These are phyloP conservation scores for Aleurites moluccanus DNA, from an alignment of 441 rosid species.

Conservation along the genomic window DNA sequence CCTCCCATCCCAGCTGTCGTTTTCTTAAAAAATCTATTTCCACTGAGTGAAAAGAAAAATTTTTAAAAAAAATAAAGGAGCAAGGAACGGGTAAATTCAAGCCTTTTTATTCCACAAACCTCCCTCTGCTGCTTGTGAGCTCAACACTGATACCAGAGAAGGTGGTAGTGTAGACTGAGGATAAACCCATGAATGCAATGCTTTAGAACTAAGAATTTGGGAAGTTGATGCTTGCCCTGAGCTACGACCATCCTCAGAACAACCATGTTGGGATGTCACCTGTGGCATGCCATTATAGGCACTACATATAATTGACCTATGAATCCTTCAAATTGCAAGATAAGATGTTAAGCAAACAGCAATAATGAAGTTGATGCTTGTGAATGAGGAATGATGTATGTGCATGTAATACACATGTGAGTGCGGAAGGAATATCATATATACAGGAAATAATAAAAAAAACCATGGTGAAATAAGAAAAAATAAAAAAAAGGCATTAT, in stretches of 20 bases:
- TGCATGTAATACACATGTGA: no score
- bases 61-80: constrained; percentile 7
- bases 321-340: constrained; percentile 57
- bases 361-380: no score
- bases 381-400: no score
- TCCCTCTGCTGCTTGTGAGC: constrained; percentile 53
- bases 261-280: constrained; percentile 33
- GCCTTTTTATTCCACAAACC: constrained; percentile 50
- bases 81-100: not conserved
- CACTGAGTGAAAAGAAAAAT: constrained; percentile 37
- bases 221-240: constrained; percentile 38
- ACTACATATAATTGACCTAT: constrained; percentile 58
- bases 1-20: constrained; percentile 80
- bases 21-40: constrained; percentile 68
- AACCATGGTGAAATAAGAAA: no score
- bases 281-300: constrained; percentile 53
- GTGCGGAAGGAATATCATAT: no score
- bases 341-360: no score
- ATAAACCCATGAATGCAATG: constrained; percentile 89
- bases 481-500: no score
- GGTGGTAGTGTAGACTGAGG: constrained; percentile 89
- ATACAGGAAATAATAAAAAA: no score
- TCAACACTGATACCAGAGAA: constrained; percentile 60
- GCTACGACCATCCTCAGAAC: constrained; percentile 37
- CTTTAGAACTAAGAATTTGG: constrained; percentile 45